Percentiles rank a stretch among this genome's conserved stretches.
These are phyloP conservation scores for Daldinia vernicosa DNA, from an alignment of 495 filamentous ascomycete genomes.

Conservation along the genomic window DNA sequence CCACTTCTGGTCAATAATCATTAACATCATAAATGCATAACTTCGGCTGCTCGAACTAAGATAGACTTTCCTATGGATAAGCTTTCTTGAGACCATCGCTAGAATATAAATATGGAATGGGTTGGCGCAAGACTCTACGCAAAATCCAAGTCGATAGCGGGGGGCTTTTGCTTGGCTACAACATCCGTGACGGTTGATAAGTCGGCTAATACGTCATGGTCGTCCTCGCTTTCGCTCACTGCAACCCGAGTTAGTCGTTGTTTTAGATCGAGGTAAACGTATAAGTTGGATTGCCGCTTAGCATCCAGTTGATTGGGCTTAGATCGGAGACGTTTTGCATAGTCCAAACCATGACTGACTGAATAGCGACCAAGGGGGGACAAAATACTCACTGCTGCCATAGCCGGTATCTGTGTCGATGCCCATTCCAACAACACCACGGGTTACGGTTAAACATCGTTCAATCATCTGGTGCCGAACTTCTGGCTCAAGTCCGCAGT, in stretches of 20 bases:
- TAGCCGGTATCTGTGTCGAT: slow-evolving; percentile 64
- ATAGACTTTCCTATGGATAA: neutral
- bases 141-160: neutral
- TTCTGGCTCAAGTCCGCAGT: slow-evolving; percentile 54
- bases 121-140: slow-evolving; percentile 5
- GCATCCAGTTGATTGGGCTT: neutral
- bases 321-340: neutral
- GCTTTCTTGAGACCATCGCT: neutral
- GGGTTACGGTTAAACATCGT: slow-evolving; percentile 58
- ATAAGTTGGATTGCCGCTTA: neutral
- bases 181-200: neutral
- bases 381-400: slow-evolving; percentile 51
- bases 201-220: slow-evolving; percentile 4
- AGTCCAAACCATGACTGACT: slow-evolving; percentile 10
- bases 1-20: slow-evolving; percentile 23
- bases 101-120: neutral
- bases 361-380: neutral
- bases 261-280: slow-evolving; percentile 8
- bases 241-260: slow-evolving; percentile 2
- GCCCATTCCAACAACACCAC: slow-evolving; percentile 61
- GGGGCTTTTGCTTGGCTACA: slow-evolving; percentile 1
- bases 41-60: slow-evolving; percentile 10
- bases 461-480: slow-evolving; percentile 60
- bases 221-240: slow-evolving; percentile 38
- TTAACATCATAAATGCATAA: slow-evolving; percentile 29